Evolutionary conservation across 1,284 basidiomycete species (phyloP), one percentile per base, ranked within the genome.

Genomic region (Coniferiporia weirii): DNA sequence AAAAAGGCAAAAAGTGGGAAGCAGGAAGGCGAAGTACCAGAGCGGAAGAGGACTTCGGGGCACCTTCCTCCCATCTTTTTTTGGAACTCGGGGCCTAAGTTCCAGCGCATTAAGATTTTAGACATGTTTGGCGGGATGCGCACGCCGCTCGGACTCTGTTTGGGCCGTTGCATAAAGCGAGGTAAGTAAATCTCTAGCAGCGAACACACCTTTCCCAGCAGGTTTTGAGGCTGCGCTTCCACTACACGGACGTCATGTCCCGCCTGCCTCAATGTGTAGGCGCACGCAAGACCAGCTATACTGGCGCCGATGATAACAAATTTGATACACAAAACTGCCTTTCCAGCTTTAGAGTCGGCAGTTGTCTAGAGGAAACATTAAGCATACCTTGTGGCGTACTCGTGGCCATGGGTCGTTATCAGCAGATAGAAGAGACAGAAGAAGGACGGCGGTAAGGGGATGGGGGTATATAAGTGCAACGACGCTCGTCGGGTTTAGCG

Each of bases 271-370:
- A 64, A 48, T 1, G 55, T 38, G 46, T 63, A 63, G 15, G 64
- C 64, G 19, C 48, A 59, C 34, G 60, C 56, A 13, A 64, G 43
- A 3, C 64, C 64, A 9, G 62, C 57, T 10, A 64, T 56, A 53
- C 62, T 61, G 17, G 51, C 64, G n/a, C 64, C 64, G 7, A 60
- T 45, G 13, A 63, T 34, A 36, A 63, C 35, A 54, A 63, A 64
- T 27, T 59, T 59, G 34, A 64, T 52, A 7, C 4, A 5, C 46
- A 48, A 12, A 5, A 10, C 27, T 32, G 46, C 46, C 9, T 20
- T 48, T 32, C 46, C 15, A 40, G 12, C 15, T 40, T 15, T 1
- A 40, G 38, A 40, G 9, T 45, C 20, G 27, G 27, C 27, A 5
- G 3, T 15, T 40, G 9, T 40, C 8, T 9, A 3, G 8, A 40